Percentiles rank a stretch among this genome's conserved stretches.
These are phyloP conservation scores for Saxophila tyrrhenica DNA, from an alignment of 495 filamentous ascomycete genomes.

Conservation along the genomic window DNA sequence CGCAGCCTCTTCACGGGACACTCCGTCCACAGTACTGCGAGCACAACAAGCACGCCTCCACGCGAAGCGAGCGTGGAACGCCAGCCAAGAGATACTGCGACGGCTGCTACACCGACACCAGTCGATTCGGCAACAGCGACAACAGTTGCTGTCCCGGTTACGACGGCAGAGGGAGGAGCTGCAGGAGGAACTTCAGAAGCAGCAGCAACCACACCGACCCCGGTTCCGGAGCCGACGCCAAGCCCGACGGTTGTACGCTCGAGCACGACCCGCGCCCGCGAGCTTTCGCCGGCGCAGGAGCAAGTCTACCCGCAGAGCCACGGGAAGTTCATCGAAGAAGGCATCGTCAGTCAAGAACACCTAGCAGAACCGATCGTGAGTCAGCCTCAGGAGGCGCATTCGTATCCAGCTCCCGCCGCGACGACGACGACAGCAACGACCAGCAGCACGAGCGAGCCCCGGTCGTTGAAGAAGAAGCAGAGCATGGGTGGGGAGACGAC, in stretches of 20 bases:
- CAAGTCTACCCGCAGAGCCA: constrained; percentile 4
- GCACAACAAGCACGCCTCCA: background rate
- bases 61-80: background rate
- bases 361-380: background rate
- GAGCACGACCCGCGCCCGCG: background rate
- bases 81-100: background rate
- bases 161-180: background rate
- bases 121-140: background rate
- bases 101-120: background rate
- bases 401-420: background rate
- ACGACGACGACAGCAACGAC: background rate
- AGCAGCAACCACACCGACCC: background rate
- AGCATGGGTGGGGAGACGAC: background rate
- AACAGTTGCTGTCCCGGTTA: background rate
- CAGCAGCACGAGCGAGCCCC: background rate
- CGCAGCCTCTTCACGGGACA: constrained; percentile 7
- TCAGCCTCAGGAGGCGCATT: constrained; percentile 8
- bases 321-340: background rate
- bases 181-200: background rate
- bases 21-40: background rate
- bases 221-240: background rate
- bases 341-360: too few relatives aligned
- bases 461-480: background rate
- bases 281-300: background rate
- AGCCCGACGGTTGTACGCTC: background rate